phyloP scores from a whole-genome alignment of 2,329 filamentous ascomycete genomes.

The Talaromyces albobiverticillius region DNA sequence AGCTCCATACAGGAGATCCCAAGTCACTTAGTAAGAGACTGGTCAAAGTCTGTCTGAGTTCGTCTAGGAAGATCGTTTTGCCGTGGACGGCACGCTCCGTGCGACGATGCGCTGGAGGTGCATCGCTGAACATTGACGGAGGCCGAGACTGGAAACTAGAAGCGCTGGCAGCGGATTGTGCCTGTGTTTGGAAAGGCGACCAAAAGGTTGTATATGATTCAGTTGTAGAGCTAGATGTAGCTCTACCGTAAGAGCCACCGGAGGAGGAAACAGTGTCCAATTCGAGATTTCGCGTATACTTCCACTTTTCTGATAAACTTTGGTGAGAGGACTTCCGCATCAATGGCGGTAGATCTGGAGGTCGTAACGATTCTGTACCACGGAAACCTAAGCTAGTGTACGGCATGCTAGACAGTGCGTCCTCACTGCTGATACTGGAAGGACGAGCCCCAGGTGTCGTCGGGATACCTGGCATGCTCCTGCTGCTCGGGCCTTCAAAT shows the following conservation, averaged over 20 bases:
- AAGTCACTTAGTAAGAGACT: slow-evolving; percentile 86
- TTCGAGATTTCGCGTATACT: slow-evolving; percentile 55
- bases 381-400: slow-evolving; percentile 25
- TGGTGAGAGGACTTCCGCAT: slow-evolving; percentile 64
- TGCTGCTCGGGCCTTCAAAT: slow-evolving; percentile 40
- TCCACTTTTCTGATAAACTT: slow-evolving; percentile 66
- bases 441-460: slow-evolving; percentile 46
- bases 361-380: slow-evolving; percentile 29
- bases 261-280: slow-evolving; percentile 58
- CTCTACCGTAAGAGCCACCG: slow-evolving; percentile 61
- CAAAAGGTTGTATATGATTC: slow-evolving; percentile 81
- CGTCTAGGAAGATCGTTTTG: slow-evolving; percentile 73
- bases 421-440: slow-evolving; percentile 46
- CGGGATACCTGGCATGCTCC: slow-evolving; percentile 34
- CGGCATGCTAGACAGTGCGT: slow-evolving; percentile 28
- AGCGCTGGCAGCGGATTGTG: slow-evolving; percentile 61
- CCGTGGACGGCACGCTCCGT: slow-evolving; percentile 54
- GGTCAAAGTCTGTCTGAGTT: slow-evolving; percentile 74
- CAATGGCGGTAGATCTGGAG: slow-evolving; percentile 33
- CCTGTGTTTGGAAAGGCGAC: slow-evolving; percentile 75
- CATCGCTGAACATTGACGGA: slow-evolving; percentile 41
- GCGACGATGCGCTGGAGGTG: slow-evolving; percentile 28
- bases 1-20: slow-evolving; percentile 79
- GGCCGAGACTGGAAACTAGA: slow-evolving; percentile 54
- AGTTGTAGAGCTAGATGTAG: slow-evolving; percentile 66